phyloP scores from a whole-genome alignment of 139 green algal genomes.

The Auxenochlorella protothecoides region DNA sequence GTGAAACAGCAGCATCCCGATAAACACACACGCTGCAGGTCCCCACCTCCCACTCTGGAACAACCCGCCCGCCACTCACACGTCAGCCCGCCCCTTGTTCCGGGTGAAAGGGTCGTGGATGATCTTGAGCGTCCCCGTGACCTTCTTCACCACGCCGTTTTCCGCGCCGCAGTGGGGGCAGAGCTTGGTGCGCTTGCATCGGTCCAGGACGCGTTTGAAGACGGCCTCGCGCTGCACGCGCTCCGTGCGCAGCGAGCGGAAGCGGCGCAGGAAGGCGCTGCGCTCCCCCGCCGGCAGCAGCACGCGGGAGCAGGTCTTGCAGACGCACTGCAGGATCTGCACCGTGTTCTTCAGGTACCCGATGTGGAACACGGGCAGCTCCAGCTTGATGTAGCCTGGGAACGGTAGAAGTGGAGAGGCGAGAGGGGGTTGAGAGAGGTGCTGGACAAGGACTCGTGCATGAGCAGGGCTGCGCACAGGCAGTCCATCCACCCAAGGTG shows the following conservation, averaged over 20 bases:
- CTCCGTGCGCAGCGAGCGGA: constrained; percentile 66
- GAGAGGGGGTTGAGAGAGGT: no score
- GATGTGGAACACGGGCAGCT: constrained; percentile 98
- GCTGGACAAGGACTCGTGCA: neutral
- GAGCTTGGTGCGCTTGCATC: constrained; percentile 71
- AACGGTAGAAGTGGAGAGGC: no score
- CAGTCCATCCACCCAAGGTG: no score
- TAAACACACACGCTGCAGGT: neutral
- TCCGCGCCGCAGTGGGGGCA: constrained; percentile 72
- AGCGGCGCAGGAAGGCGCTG: constrained; percentile 38
- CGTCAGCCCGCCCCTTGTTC: constrained; percentile 31
- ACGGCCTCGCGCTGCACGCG: constrained; percentile 51
- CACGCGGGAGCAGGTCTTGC: constrained; percentile 88
- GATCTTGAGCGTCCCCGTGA: constrained; percentile 61
- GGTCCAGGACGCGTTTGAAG: constrained; percentile 73
- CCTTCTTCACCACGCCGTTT: constrained; percentile 84
- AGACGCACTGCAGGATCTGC: constrained; percentile 92
- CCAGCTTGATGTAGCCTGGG: constrained; percentile 84
- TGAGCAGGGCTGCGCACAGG: neutral
- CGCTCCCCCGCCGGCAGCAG: constrained; percentile 73
- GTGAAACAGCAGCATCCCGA: neutral
- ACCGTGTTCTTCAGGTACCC: constrained; percentile 91
- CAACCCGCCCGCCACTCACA: constrained; percentile 2
- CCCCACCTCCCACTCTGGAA: neutral
- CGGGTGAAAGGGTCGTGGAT: constrained; percentile 87